Evolutionary conservation across 345 rosid genomes (phyloP).

Genomic region (Dipteronia sinensis): DNA sequence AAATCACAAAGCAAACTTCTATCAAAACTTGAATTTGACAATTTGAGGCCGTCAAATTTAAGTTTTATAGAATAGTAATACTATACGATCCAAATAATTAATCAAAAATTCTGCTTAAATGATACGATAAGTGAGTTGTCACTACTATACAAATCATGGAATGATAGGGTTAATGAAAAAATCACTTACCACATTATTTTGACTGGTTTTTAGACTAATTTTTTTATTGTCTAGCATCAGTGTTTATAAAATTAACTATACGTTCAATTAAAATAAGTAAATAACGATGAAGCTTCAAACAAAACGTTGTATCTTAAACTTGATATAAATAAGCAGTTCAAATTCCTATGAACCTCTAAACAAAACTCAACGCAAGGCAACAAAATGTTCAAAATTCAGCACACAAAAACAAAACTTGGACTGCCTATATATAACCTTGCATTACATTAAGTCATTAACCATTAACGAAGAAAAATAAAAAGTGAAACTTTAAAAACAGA

Average conservation of each 20-base stretch:
- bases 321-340: neutral
- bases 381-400: neutral
- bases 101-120: too few species aligned
- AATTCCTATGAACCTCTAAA: neutral
- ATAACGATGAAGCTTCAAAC: neutral
- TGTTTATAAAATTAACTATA: neutral
- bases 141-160: too few species aligned
- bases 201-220: too few species aligned
- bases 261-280: neutral
- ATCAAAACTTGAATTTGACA: neutral
- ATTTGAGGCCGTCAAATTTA: neutral
- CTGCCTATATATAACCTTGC: neutral
- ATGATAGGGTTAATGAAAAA: too few species aligned
- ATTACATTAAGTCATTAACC: neutral
- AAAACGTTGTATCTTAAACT: neutral
- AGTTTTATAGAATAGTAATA: too few species aligned
- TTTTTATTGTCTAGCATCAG: too few species aligned
- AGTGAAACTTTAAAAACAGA: neutral
- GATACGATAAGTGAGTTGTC: too few species aligned
- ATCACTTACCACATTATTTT: too few species aligned
- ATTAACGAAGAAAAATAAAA: neutral
- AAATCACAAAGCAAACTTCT: neutral
- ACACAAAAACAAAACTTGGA: neutral
- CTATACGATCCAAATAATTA: neutral
- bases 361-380: too few species aligned